Conservation (phyloP, 768 basidiomycete genomes). For the Pleurotus tuoliensis region DNA sequence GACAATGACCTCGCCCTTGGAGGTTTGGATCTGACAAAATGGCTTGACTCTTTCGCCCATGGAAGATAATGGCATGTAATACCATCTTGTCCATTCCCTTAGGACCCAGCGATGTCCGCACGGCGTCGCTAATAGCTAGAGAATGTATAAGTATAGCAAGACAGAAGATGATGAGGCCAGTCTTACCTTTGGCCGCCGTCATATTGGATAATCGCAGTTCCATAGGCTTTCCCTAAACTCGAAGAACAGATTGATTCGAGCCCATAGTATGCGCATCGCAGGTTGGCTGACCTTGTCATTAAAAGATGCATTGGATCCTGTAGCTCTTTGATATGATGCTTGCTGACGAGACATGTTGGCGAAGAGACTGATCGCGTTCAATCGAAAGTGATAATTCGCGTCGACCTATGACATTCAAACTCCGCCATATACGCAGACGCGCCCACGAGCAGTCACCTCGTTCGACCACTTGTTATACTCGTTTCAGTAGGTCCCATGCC, state of each 20-base stretch:
- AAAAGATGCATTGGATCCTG: slow-evolving; percentile 72
- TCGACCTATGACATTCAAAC: background rate
- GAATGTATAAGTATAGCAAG: slow-evolving; percentile 13
- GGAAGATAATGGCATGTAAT: too few relatives aligned
- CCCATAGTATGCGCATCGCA: background rate
- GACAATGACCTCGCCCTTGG: slow-evolving; percentile 94
- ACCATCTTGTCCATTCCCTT: slow-evolving; percentile 99
- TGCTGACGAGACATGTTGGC: slow-evolving; percentile 34
- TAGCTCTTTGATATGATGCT: slow-evolving; percentile 34
- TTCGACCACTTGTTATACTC: too few relatives aligned
- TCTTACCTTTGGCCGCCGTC: slow-evolving; percentile 92
- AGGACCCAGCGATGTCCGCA: slow-evolving; percentile 93
- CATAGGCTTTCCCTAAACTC: slow-evolving; percentile 88
- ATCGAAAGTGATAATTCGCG: slow-evolving; percentile 15
- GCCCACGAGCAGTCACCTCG: background rate
- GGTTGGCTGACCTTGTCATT: slow-evolving; percentile 69
- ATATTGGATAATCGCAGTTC: slow-evolving; percentile 96
- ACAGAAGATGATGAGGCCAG: slow-evolving; percentile 7
- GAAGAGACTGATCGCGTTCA: slow-evolving; percentile 27
- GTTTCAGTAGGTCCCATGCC: slow-evolving; percentile 34
- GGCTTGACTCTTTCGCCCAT: slow-evolving; percentile 1
- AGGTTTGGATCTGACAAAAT: slow-evolving; percentile 78
- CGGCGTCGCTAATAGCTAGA: slow-evolving; percentile 93
- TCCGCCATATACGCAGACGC: slow-evolving; percentile 15
- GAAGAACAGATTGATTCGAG: slow-evolving; percentile 10